A percentile compares a stretch with the other conserved stretches of the same genome.
Evolutionary conservation across 202 grass and related monocot species (phyloP).

Genomic region (Setaria viridis): DNA sequence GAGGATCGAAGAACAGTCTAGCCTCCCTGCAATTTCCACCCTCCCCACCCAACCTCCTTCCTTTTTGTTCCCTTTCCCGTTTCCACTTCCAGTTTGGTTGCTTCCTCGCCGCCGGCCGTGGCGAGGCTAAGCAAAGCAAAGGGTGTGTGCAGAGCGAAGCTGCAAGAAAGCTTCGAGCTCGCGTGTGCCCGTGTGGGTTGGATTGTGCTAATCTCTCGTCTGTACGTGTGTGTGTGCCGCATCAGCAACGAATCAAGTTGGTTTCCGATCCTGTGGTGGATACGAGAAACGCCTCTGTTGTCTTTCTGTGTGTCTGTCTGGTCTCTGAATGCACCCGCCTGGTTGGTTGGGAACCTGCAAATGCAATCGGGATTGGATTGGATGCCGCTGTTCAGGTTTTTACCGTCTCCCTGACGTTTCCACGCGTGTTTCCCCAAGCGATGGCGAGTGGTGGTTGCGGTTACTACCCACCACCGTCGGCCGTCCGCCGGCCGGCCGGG

Average conservation of each 20-base stretch:
- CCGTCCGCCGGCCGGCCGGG: not conserved
- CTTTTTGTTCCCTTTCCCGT: conserved; percentile 5
- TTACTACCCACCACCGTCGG: not conserved
- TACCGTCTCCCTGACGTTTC: not conserved
- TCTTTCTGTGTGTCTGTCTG: not conserved
- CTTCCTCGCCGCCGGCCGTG: conserved; percentile 38
- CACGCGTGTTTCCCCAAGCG: not conserved
- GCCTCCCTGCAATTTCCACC: conserved; percentile 17
- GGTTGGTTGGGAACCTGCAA: not conserved
- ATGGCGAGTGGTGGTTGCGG: conserved; percentile 33
- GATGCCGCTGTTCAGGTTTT: not conserved
- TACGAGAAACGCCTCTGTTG: not conserved
- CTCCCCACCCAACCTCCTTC: not conserved
- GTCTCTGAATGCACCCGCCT: not conserved
- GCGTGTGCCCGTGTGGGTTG: conserved; percentile 38
- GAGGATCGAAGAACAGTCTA: conserved; percentile 38
- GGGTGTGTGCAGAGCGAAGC: conserved; percentile 5
- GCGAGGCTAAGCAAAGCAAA: conserved; percentile 21
- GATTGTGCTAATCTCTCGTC: conserved; percentile 20
- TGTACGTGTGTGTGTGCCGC: conserved; percentile 18
- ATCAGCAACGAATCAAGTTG: conserved; percentile 25
- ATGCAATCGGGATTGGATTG: not conserved
- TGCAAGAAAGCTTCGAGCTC: conserved; percentile 21
- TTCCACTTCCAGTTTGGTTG: conserved; percentile 12
- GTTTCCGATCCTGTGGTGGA: conserved; percentile 18